A percentile compares a stretch with the other conserved stretches of the same genome.
phyloP scores from a whole-genome alignment of 2,329 filamentous ascomycete species.

The Fusarium phyllophilum region DNA sequence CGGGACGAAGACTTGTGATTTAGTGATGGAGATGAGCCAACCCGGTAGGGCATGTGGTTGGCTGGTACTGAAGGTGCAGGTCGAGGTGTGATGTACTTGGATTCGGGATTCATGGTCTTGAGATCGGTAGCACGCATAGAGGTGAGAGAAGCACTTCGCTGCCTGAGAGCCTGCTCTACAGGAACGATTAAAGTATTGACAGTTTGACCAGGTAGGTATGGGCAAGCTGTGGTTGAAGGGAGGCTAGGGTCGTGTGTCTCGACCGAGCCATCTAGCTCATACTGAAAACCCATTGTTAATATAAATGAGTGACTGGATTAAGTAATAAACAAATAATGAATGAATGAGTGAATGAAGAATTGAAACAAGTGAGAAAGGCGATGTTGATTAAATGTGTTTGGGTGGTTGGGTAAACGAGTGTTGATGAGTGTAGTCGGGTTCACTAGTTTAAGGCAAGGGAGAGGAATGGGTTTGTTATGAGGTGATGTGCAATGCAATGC shows the following conservation, averaged over 20 bases:
- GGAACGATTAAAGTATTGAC: conserved; percentile 89
- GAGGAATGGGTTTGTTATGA: conserved; percentile 25
- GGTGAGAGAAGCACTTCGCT: conserved; percentile 73
- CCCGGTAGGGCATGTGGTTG: conserved; percentile 38
- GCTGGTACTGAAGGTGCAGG: conserved; percentile 57
- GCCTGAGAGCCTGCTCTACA: conserved; percentile 68
- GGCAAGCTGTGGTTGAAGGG: conserved; percentile 81
- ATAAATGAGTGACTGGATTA: conserved; percentile 24
- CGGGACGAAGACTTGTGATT: conserved; percentile 55
- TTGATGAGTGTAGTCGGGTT: conserved; percentile 19
- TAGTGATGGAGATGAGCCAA: conserved; percentile 47
- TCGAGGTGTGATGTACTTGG: conserved; percentile 78
- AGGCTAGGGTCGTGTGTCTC: conserved; percentile 80
- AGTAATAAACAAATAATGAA: not conserved
- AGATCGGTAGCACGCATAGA: conserved; percentile 68
- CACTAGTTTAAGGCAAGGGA: conserved; percentile 36
- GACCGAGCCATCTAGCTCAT: conserved; percentile 80
- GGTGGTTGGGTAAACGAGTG: conserved; percentile 27
- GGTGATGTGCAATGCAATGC: conserved; percentile 9
- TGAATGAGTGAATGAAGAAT: conserved; percentile 11
- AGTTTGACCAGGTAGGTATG: conserved; percentile 86
- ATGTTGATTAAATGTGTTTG: conserved; percentile 30
- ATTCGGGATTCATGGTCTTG: conserved; percentile 80
- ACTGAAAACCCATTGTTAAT: conserved; percentile 62
- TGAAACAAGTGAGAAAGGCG: conserved; percentile 19